Conservation (phyloP, 768 basidiomycete genomes). For the Collybiopsis confluens region DNA sequence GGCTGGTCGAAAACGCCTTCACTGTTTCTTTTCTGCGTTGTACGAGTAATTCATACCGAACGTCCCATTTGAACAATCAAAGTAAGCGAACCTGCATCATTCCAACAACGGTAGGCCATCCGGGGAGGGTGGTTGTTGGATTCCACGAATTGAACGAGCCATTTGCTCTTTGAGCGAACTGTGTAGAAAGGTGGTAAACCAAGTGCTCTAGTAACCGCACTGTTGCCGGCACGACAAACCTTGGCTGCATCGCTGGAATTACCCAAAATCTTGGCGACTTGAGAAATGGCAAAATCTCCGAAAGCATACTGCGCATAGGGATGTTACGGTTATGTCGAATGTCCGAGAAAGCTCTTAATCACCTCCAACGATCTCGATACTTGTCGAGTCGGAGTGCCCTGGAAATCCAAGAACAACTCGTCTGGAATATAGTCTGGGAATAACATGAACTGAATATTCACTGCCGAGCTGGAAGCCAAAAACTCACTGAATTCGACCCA, state of each 20-base stretch:
- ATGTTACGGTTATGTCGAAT: neutral
- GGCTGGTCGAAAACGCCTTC: conserved; percentile 53
- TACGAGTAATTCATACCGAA: too few species aligned
- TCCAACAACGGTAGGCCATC: conserved; percentile 39
- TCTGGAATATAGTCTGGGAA: conserved; percentile 18
- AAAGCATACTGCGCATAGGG: conserved; percentile 48
- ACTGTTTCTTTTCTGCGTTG: conserved; percentile 51
- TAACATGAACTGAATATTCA: neutral
- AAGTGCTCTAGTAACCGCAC: too few species aligned
- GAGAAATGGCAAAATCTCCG: conserved; percentile 60
- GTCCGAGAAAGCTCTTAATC: conserved; percentile 1
- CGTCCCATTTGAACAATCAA: too few species aligned
- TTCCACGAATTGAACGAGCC: conserved; percentile 64
- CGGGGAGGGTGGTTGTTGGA: conserved; percentile 48
- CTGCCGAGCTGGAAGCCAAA: conserved; percentile 8
- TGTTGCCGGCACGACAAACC: conserved; percentile 34
- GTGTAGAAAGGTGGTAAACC: too few species aligned
- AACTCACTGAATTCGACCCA: conserved; percentile 51
- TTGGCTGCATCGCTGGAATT: conserved; percentile 46
- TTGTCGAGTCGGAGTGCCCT: conserved; percentile 57
- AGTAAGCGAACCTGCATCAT: conserved; percentile 51
- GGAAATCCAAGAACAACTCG: conserved; percentile 21
- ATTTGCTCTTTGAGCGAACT: conserved; percentile 52
- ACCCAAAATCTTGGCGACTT: conserved; percentile 54
- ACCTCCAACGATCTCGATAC: conserved; percentile 62